Evolutionary conservation across 352 stramenopile genomes (phyloP), one percentile per base, ranked within the genome.

Genomic region (Phytophthora melonis): DNA sequence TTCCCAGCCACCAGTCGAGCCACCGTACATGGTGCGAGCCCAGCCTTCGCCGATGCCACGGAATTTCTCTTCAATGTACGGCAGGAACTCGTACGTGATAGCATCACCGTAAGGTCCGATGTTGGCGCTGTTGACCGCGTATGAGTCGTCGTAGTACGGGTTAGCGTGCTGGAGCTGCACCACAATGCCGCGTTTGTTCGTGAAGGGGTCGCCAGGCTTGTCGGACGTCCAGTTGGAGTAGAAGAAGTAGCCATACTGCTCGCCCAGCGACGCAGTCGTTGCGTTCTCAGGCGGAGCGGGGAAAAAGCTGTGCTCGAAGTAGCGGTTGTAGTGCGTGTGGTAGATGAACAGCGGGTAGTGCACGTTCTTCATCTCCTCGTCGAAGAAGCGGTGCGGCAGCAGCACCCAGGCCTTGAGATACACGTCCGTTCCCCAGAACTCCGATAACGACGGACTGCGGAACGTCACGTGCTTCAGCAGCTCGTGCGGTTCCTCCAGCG

Each of bases 101-200:
- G 86, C 86, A 36, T 93, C 86, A 25, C 86, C 86, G 63, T 93
- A 93, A 5, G 86, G 86, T 1, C 86, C 86, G 27, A 93, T 88
- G 50, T 91, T 93, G 67, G 84, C 86, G 45, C 83, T 91, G 56
- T 93, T 93, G 66, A 93, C 83, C 0, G 86, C 86, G 70, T 92
- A 93, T 64, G 84, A 92, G 67, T 93, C 86, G 54, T 93, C 86
- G 61, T 93, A 93, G 86, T 93, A 93, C 55, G 86, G 86, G 41
- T 93, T 93, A 3, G 86, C 86, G 59, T 93, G 86, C 65, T 93
- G 86, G 5, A 93, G 73, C 72, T 93, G 86, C 39, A 93, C 86
- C 66, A 93, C 82, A 66, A 93, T 91, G 34, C 86, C 86, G 52
- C 86, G 75, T 39, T 88, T 92, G 70, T 82, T 68, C 27, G 63